Evolutionary conservation across 2,329 filamentous ascomycete species (phyloP).

Genomic region (Apiospora hydei): DNA sequence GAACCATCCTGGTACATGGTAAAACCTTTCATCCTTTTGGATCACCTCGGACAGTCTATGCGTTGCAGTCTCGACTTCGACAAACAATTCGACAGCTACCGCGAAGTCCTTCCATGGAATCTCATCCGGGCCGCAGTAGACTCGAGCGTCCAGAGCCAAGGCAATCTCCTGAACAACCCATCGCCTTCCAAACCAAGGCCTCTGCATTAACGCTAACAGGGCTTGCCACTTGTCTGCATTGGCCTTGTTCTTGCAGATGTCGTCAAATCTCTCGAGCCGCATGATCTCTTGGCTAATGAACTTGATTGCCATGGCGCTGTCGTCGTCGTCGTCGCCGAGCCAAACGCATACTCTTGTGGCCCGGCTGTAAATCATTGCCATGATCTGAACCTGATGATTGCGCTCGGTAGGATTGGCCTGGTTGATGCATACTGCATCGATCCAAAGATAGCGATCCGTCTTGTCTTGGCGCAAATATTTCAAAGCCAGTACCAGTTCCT

Average conservation of each 20-base stretch:
- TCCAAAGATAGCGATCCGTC: constrained; percentile 3
- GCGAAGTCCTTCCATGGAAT: neutral
- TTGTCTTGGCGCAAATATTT: neutral
- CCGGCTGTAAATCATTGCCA: neutral
- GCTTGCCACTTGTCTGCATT: constrained; percentile 7
- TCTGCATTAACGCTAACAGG: neutral
- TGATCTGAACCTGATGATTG: constrained; percentile 9
- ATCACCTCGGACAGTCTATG: neutral
- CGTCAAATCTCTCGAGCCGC: neutral
- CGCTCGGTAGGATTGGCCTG: constrained; percentile 16
- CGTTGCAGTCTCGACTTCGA: neutral
- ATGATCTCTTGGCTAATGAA: constrained; percentile 11
- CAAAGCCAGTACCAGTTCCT: neutral
- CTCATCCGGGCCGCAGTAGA: neutral
- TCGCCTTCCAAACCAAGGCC: neutral
- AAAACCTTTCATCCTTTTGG: constrained; percentile 32
- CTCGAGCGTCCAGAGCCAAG: neutral
- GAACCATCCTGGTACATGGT: constrained; percentile 41
- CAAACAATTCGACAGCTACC: constrained; percentile 7
- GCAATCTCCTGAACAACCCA: constrained; percentile 20
- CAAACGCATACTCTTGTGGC: constrained; percentile 2
- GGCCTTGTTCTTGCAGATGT: neutral
- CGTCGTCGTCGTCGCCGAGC: constrained; percentile 1
- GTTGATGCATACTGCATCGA: constrained; percentile 24
- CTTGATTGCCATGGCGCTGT: neutral